Evolutionary conservation across 768 basidiomycete genomes (phyloP).

Genomic region (Rhodocollybia butyracea): DNA sequence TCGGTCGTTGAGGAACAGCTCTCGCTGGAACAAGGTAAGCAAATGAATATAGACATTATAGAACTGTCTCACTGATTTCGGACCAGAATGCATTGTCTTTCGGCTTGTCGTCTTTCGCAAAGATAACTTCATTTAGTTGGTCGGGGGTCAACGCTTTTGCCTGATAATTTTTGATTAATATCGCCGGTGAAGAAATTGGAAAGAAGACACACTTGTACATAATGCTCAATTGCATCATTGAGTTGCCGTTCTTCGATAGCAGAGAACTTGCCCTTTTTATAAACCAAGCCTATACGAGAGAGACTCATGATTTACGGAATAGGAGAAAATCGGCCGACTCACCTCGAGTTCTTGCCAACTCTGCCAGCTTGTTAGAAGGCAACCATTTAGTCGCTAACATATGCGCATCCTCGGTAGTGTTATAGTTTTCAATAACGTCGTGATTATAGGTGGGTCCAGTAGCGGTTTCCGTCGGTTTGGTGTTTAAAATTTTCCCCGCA

Average conservation of each 20-base stretch:
- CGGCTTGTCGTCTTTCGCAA: conserved; percentile 58
- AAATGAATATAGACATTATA: conserved; percentile 5
- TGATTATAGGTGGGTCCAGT: conserved; percentile 16
- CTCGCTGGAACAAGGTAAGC: conserved; percentile 41
- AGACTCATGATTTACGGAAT: neutral
- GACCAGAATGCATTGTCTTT: conserved; percentile 74
- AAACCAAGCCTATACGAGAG: conserved; percentile 59
- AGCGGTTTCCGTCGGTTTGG: conserved; percentile 25
- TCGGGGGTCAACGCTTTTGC: conserved; percentile 49
- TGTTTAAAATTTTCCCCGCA: conserved; percentile 39
- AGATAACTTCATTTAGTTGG: conserved; percentile 62
- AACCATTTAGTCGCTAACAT: conserved; percentile 81
- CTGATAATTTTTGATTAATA: conserved; percentile 25
- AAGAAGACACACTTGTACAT: conserved; percentile 47
- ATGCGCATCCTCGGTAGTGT: conserved; percentile 56
- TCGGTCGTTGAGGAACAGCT: conserved; percentile 71
- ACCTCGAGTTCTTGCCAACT: conserved; percentile 72
- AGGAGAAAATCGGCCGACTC: neutral
- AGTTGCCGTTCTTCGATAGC: conserved; percentile 71
- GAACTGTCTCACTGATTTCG: conserved; percentile 60
- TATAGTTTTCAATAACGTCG: conserved; percentile 37
- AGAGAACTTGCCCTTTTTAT: conserved; percentile 87
- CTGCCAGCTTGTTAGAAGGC: conserved; percentile 61
- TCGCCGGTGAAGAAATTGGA: neutral
- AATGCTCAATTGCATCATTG: conserved; percentile 59